Evolutionary conservation across 768 basidiomycete species (phyloP), one percentile per base, ranked within the genome.

Genomic region (Filobasidium floriforme): DNA sequence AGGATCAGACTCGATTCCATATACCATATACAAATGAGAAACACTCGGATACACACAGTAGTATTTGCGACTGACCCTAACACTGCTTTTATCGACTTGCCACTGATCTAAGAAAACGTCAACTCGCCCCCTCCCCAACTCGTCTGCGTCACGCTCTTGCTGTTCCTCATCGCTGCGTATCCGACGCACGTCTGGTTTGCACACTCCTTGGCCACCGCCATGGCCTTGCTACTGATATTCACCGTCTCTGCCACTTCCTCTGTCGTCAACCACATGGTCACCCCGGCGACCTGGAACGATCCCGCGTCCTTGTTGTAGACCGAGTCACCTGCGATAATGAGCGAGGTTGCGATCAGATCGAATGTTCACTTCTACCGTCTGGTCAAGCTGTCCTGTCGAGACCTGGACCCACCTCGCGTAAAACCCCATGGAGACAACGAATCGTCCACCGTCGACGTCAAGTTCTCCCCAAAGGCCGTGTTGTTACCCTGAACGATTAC

Each of bases 61-160:
- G n/a, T n/a, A n/a, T n/a, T n/a, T n/a, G n/a, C n/a, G n/a, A n/a
- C n/a, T n/a, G n/a, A n/a, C n/a, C n/a, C n/a, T n/a, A n/a, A n/a
- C n/a, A n/a, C n/a, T n/a, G n/a, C n/a, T n/a, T n/a, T n/a, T n/a
- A n/a, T n/a, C n/a, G n/a, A n/a, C n/a, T n/a, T n/a, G n/a, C n/a
- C n/a, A n/a, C n/a, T n/a, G n/a, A n/a, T n/a, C 46, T 60, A 60
- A 40, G 55, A 46, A 14, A 68, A 68, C 19, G 57, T 62, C 29
- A 68, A 59, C 41, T 62, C 61, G 4, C 62, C 67, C 7, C 61
- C 67, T 0, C 67, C 67, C 67, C 67, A 68, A 26, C 62, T 63
- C 19, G 67, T 68, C 24, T 46, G 54, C 0, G 62, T 64, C 14
- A 61, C 52, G 18, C 43, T 54, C 15, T 49, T 54, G 41, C 62